These are phyloP conservation scores for Halteria grandinella DNA, from an alignment of 73 alveolate species.

Conservation along the genomic window DNA sequence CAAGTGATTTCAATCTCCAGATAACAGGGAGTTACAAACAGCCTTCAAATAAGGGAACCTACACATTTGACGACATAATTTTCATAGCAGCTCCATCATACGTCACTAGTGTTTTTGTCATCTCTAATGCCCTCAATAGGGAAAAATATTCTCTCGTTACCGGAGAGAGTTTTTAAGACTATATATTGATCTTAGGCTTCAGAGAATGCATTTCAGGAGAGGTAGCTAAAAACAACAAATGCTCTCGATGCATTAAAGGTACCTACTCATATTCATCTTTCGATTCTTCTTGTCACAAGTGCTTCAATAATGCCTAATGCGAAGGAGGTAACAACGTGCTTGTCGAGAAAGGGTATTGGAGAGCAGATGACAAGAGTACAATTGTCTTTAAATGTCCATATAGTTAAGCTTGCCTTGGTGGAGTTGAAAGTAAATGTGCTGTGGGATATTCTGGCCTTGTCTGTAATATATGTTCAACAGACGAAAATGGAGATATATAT, in stretches of 20 bases:
- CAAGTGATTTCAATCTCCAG: background rate
- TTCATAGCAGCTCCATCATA: constrained; percentile 5
- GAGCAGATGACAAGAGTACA: background rate
- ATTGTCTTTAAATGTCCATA: background rate
- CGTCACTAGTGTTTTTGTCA: background rate
- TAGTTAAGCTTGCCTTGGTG: constrained; percentile 4
- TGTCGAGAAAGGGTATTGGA: constrained; percentile 1
- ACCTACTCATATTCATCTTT: background rate
- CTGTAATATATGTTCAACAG: background rate
- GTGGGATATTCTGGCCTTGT: background rate
- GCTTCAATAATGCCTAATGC: background rate
- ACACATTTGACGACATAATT: background rate
- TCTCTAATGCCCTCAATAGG: background rate
- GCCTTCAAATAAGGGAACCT: background rate
- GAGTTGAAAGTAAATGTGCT: background rate
- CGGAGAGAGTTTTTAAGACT: background rate
- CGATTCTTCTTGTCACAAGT: background rate
- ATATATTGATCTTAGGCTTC: background rate
- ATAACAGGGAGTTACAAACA: background rate
- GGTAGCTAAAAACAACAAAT: background rate
- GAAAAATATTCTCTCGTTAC: background rate
- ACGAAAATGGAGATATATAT: background rate
- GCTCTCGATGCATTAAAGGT: background rate
- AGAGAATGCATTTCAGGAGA: constrained; percentile 1
- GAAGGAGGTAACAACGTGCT: constrained; percentile 4